A percentile compares a stretch with the other conserved stretches of the same genome.
These are phyloP conservation scores for Chloranthus sessilifolius DNA, from an alignment of 164 flowering plant genomes.

Conservation along the genomic window DNA sequence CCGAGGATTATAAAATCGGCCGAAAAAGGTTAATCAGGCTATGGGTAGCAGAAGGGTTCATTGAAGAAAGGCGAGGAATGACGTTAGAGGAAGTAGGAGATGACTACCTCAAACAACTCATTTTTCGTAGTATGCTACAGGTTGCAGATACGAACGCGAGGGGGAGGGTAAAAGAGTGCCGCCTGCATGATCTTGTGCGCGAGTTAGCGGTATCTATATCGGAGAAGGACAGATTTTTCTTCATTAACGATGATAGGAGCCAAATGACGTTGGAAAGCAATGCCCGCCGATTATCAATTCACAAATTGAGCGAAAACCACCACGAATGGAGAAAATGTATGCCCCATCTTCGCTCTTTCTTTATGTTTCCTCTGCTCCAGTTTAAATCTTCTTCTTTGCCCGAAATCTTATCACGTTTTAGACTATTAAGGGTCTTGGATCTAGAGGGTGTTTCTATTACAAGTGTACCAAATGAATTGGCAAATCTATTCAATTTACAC, in stretches of 20 bases:
- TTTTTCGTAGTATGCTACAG: background rate
- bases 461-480: too few species aligned
- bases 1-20: background rate
- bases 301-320: too few species aligned
- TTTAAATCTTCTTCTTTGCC: too few species aligned
- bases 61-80: background rate
- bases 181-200: conserved; percentile 43
- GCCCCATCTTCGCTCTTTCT: too few species aligned
- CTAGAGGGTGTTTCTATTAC: too few species aligned
- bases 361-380: too few species aligned
- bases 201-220: conserved; percentile 30
- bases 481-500: too few species aligned
- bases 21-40: background rate
- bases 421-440: too few species aligned
- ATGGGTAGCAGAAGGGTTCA: conserved; percentile 1
- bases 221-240: conserved; percentile 20
- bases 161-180: conserved; percentile 17
- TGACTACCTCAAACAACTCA: background rate
- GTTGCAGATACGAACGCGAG: too few species aligned
- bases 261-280: conserved; percentile 6
- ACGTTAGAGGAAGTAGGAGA: background rate
- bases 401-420: too few species aligned
- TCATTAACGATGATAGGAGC: conserved; percentile 1
- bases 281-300: conserved; percentile 20
- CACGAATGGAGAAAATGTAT: too few species aligned